phyloP scores from a whole-genome alignment of 2,329 filamentous ascomycete species.

The Hymenoscyphus scutula region DNA sequence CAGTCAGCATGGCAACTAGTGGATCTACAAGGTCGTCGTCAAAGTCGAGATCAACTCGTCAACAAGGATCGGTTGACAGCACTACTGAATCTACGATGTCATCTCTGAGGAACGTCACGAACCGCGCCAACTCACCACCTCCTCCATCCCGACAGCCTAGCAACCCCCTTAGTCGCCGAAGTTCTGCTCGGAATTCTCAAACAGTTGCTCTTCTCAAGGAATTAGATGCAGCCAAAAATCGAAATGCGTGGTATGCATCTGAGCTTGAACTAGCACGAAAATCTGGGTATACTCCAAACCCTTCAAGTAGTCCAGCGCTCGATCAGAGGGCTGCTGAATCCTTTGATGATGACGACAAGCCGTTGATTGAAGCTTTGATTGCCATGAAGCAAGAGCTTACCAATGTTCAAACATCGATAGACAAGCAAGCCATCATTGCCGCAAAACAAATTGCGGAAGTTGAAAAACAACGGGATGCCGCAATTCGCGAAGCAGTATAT shows the following conservation, averaged over 20 bases:
- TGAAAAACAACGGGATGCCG: conserved; percentile 89
- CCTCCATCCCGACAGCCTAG: conserved; percentile 55
- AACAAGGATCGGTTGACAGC: conserved; percentile 68
- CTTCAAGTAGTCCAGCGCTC: conserved; percentile 67
- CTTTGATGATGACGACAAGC: conserved; percentile 88
- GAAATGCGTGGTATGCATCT: conserved; percentile 96
- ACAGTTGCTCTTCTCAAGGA: conserved; percentile 80
- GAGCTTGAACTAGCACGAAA: conserved; percentile 90
- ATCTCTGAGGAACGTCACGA: conserved; percentile 42
- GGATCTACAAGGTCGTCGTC: conserved; percentile 41
- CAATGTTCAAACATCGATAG: conserved; percentile 86
- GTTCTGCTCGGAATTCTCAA: conserved; percentile 54
- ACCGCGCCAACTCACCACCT: conserved; percentile 56
- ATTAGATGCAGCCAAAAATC: conserved; percentile 76
- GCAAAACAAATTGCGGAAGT: conserved; percentile 90
- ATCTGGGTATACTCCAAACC: conserved; percentile 76
- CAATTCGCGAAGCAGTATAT: conserved; percentile 93
- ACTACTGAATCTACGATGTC: conserved; percentile 51
- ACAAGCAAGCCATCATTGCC: conserved; percentile 80
- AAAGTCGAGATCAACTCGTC: conserved; percentile 53
- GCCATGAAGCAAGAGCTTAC: conserved; percentile 86
- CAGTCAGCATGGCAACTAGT: conserved; percentile 25
- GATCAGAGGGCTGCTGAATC: conserved; percentile 75
- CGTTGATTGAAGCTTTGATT: conserved; percentile 86
- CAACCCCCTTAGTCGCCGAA: conserved; percentile 58